Conservation (phyloP, 257 asterid genomes). For the Fraxinus pennsylvanica region DNA sequence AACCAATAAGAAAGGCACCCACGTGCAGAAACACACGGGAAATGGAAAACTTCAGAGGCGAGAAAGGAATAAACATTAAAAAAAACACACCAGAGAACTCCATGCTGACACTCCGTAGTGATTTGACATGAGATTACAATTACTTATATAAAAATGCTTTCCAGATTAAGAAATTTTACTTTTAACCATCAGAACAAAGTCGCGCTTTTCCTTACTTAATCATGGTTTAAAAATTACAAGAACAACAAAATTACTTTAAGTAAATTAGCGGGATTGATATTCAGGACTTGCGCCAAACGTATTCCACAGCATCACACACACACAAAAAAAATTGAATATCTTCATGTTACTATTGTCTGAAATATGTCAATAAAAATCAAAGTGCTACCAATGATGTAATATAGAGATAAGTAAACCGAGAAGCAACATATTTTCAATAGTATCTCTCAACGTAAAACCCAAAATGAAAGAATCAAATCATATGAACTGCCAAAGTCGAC, state of each 20-base stretch:
- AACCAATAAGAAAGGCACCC: constrained; percentile 2
- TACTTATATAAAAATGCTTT: not conserved
- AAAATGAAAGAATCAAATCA: not conserved
- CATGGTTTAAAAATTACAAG: not conserved
- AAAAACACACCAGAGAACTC: not conserved
- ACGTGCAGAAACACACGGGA: not conserved
- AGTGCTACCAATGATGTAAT: not conserved
- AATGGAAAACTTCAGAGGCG: not conserved
- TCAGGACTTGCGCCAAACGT: not conserved
- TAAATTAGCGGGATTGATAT: not conserved
- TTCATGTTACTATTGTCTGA: not conserved
- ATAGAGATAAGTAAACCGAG: not conserved
- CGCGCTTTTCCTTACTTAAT: not conserved
- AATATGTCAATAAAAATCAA: not conserved
- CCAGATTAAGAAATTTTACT: not conserved
- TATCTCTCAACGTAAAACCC: not conserved
- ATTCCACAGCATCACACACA: not conserved
- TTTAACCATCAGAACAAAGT: not conserved
- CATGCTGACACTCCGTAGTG: not conserved
- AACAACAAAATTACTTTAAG: too few species aligned
- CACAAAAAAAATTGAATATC: not conserved
- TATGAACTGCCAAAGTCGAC: not conserved
- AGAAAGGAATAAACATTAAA: not conserved
- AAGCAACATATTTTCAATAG: not conserved
- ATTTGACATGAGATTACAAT: not conserved